Evolutionary conservation across 2,329 filamentous ascomycete genomes (phyloP).

Genomic region (Stenocarpella maydis): DNA sequence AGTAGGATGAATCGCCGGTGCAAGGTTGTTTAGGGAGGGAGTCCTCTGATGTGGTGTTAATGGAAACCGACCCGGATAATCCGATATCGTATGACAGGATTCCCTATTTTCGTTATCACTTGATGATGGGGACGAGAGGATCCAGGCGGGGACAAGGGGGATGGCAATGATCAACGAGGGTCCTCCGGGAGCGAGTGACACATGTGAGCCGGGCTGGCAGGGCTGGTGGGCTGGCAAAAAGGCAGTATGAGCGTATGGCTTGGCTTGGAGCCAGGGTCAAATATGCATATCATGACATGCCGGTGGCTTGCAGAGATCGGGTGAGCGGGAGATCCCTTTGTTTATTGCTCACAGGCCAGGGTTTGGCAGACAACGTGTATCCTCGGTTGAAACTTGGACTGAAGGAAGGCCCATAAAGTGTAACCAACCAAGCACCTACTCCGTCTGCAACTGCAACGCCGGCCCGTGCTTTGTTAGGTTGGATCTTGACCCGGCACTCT

Average conservation of each 20-base stretch:
- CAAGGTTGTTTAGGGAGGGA: too few relatives aligned
- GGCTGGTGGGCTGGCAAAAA: background rate
- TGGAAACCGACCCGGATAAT: background rate
- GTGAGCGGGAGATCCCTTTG: background rate
- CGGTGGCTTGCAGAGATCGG: conserved; percentile 1
- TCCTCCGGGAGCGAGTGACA: too few relatives aligned
- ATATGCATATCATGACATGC: conserved; percentile 20
- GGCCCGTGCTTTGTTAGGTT: background rate
- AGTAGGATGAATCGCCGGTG: background rate
- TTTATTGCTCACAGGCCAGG: background rate
- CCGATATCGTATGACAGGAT: background rate
- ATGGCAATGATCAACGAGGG: too few relatives aligned
- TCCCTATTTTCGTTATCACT: background rate
- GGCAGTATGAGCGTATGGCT: background rate
- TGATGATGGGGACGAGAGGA: background rate
- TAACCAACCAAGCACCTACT: background rate
- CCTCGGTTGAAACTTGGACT: background rate
- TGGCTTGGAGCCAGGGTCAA: conserved; percentile 3
- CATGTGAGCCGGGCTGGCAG: background rate
- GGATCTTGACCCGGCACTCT: conserved; percentile 14
- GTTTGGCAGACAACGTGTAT: background rate
- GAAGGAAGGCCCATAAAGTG: background rate
- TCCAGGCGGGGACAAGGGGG: background rate
- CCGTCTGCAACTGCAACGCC: background rate
- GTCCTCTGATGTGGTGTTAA: background rate